These are phyloP conservation scores for Carex scoparia DNA, from an alignment of 176 grass and related monocot genomes.

Conservation along the genomic window DNA sequence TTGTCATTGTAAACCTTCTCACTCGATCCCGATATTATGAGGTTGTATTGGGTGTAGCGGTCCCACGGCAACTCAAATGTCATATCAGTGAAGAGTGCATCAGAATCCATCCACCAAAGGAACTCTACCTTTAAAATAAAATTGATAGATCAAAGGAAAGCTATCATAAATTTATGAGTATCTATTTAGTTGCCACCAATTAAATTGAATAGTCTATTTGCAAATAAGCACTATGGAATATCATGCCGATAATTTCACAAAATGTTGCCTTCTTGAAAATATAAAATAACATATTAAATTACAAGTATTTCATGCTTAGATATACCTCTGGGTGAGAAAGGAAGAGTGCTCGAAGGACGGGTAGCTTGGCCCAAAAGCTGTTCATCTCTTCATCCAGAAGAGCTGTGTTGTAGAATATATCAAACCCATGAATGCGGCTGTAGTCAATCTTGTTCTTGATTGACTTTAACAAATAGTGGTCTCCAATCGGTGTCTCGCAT, in stretches of 20 bases:
- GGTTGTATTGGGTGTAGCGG: slow-evolving; percentile 31
- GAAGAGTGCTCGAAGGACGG: slow-evolving; percentile 35
- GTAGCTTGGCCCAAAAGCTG: slow-evolving; percentile 40
- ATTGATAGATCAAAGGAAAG: not conserved
- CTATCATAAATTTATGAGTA: not conserved
- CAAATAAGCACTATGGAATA: not conserved
- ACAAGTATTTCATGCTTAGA: not conserved
- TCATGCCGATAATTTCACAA: not conserved
- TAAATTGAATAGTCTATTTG: not conserved
- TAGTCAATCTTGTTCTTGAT: slow-evolving; percentile 53
- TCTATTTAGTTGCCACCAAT: not conserved
- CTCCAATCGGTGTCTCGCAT: slow-evolving; percentile 36
- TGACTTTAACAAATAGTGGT: slow-evolving; percentile 40
- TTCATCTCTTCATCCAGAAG: slow-evolving; percentile 32
- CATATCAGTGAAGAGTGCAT: slow-evolving; percentile 50
- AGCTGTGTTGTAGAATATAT: slow-evolving; percentile 49
- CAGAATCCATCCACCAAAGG: slow-evolving; percentile 54
- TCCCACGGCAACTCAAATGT: slow-evolving; percentile 35
- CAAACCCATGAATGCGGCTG: slow-evolving; percentile 39
- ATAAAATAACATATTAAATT: not conserved
- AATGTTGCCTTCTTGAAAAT: not conserved
- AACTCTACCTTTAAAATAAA: slow-evolving; percentile 33
- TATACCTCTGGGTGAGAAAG: slow-evolving; percentile 38
- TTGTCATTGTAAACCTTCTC: slow-evolving; percentile 34
- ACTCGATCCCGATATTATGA: slow-evolving; percentile 24